Base-by-base conservation (phyloP, 2,329 filamentous ascomycete species). In the Cryphonectria parasitica region DNA sequence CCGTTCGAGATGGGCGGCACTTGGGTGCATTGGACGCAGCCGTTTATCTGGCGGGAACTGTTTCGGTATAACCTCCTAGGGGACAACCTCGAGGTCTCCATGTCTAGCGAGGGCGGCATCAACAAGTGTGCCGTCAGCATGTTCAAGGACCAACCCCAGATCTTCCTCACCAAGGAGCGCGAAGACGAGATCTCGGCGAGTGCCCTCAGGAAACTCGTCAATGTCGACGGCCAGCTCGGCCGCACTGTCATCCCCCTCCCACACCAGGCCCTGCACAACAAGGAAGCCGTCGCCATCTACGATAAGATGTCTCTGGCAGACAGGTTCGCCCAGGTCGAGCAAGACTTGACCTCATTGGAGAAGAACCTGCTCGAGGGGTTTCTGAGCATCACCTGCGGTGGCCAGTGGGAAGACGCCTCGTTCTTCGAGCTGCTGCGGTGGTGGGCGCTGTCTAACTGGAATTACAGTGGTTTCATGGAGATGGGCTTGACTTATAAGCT, bases 1-100 rank as follows among this genome's bases (percentile, higher is more conserved):
- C 79, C 79, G 0, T 84, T 80, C 64, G 84, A 86, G 66, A 82
- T 86, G 80, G 84, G 84, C 0, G 85, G 85, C 0, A 85, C 83
- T 0, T 86, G 83, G 83, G 79, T 86, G 0, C 81, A 82, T 67
- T 84, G 83, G 83, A 77, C 77, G 1, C 82, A 84, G 64, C 76
- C 82, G 0, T 80, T 82, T 43, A 75, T 83, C 2, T 84, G 80
- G 79, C 77, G 82, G 3, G 84, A 86, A 67, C 81, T 86, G 3
- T 77, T 79, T 0, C 74, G 83, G n/a, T 86, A 86, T 69, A 76
- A 79, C 3, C 82, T 86, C 79, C 77, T 79, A 19, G 76, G 80
- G 28, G 43, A 49, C 3, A 78, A 82, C 1, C 74, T 84, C 2
- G 79, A 82, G 36, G 63, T 77, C 3, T 82, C 80, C 66, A 83